phyloP scores from a whole-genome alignment of 768 basidiomycete species.

The Scleroderma citrinum region DNA sequence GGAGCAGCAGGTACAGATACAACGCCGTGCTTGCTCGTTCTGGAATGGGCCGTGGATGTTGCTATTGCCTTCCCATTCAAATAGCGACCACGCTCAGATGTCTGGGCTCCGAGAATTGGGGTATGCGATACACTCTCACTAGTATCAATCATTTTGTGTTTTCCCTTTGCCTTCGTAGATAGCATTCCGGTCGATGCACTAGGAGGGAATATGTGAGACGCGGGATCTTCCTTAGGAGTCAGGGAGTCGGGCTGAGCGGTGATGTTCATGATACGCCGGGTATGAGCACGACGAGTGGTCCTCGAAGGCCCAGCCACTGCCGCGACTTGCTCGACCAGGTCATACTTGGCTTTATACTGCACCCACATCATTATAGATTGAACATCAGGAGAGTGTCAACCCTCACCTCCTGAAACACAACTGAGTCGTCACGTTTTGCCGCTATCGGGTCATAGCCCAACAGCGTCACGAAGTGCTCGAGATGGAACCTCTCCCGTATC shows the following conservation, averaged over 20 bases:
- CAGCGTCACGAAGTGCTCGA: slow-evolving; percentile 75
- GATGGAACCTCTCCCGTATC: slow-evolving; percentile 86
- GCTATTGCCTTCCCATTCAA: slow-evolving; percentile 1
- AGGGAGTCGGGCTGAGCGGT: slow-evolving; percentile 21
- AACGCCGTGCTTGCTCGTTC: slow-evolving; percentile 2
- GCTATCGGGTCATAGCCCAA: slow-evolving; percentile 68
- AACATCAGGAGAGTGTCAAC: neutral
- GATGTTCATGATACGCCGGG: slow-evolving; percentile 45
- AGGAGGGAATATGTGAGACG: neutral
- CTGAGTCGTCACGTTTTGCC: slow-evolving; percentile 67
- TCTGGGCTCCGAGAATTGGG: neutral
- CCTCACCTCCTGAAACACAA: slow-evolving; percentile 70
- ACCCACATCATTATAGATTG: neutral
- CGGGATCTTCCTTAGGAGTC: neutral
- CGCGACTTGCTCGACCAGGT: slow-evolving; percentile 48
- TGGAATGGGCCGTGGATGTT: neutral
- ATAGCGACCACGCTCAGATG: neutral
- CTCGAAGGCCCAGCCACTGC: slow-evolving; percentile 44
- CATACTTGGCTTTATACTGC: slow-evolving; percentile 58
- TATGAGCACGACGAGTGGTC: slow-evolving; percentile 54
- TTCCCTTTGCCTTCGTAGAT: slow-evolving; percentile 27
- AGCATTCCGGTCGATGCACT: neutral
- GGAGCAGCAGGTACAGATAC: too few relatives aligned
- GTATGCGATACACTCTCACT: neutral
- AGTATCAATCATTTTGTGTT: slow-evolving; percentile 24